Percentiles rank a stretch among this genome's conserved stretches.
Conservation (phyloP, 768 basidiomycete genomes). For the Amanita thiersii region DNA sequence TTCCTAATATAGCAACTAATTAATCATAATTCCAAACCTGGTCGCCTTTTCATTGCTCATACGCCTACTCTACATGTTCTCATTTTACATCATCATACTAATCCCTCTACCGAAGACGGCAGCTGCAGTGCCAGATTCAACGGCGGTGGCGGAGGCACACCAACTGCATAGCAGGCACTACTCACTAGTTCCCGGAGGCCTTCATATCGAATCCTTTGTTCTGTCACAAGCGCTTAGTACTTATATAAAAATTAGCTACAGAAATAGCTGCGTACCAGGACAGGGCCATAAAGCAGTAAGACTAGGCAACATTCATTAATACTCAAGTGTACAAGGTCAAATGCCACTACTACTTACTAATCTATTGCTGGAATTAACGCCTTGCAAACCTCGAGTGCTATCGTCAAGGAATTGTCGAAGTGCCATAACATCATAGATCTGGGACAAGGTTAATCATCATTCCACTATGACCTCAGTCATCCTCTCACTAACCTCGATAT, state of each 20-base stretch:
- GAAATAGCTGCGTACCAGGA: slow-evolving; percentile 30
- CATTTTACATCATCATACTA: slow-evolving; percentile 16
- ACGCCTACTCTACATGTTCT: background rate
- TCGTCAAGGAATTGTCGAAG: slow-evolving; percentile 44
- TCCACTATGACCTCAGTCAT: slow-evolving; percentile 3
- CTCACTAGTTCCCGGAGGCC: slow-evolving; percentile 36
- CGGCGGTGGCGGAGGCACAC: slow-evolving; percentile 34
- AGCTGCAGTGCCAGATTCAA: slow-evolving; percentile 26
- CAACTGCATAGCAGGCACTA: slow-evolving; percentile 38
- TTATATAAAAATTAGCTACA: background rate
- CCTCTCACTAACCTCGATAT: slow-evolving; percentile 38
- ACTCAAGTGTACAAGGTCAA: slow-evolving; percentile 4
- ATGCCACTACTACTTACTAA: slow-evolving; percentile 34
- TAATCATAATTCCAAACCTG: background rate
- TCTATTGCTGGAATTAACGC: slow-evolving; percentile 54
- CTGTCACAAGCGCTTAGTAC: slow-evolving; percentile 20
- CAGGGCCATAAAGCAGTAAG: slow-evolving; percentile 60
- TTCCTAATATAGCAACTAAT: slow-evolving; percentile 7
- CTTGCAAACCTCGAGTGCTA: slow-evolving; percentile 57
- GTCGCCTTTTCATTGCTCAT: background rate
- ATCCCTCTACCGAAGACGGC: slow-evolving; percentile 17
- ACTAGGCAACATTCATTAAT: slow-evolving; percentile 17
- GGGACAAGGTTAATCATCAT: slow-evolving; percentile 7
- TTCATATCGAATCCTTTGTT: slow-evolving; percentile 42
- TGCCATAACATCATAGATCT: slow-evolving; percentile 56